A percentile compares a stretch with the other conserved stretches of the same genome.
These are phyloP conservation scores for Gentiana dahurica DNA, from an alignment of 257 asterid species.

Conservation along the genomic window DNA sequence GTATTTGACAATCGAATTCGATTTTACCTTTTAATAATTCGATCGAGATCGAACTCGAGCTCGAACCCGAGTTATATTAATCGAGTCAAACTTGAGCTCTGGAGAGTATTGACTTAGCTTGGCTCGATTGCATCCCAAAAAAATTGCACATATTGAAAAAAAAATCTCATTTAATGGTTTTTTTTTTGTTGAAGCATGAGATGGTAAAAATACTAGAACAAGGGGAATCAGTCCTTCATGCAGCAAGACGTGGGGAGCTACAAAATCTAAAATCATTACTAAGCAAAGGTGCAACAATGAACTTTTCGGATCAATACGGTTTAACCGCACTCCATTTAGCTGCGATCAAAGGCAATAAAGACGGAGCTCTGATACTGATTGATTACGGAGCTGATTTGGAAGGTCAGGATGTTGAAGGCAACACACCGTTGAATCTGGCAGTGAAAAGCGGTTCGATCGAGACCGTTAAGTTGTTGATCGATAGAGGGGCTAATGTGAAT, in stretches of 20 bases:
- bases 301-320: conserved; percentile 53
- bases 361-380: conserved; percentile 44
- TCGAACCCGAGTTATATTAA: too few species aligned
- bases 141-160: conserved; percentile 3
- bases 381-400: conserved; percentile 69
- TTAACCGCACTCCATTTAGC: conserved; percentile 60
- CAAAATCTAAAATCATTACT: conserved; percentile 44
- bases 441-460: conserved; percentile 57
- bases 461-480: conserved; percentile 48
- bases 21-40: too few species aligned
- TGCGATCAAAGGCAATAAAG: conserved; percentile 62
- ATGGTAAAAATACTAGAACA: conserved; percentile 46
- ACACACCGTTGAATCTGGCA: conserved; percentile 70
- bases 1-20: too few species aligned
- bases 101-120: too few species aligned
- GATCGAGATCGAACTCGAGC: too few species aligned
- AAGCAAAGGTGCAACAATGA: conserved; percentile 42
- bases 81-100: too few species aligned
- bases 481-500: conserved; percentile 59
- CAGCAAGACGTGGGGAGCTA: conserved; percentile 61
- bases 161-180: too few species aligned
- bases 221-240: conserved; percentile 54
- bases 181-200: conserved; percentile 27
- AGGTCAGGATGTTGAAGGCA: conserved; percentile 49
- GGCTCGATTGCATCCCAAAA: too few species aligned